Base-by-base conservation (phyloP, 1,284 basidiomycete genomes). In the Porodaedalea pini region DNA sequence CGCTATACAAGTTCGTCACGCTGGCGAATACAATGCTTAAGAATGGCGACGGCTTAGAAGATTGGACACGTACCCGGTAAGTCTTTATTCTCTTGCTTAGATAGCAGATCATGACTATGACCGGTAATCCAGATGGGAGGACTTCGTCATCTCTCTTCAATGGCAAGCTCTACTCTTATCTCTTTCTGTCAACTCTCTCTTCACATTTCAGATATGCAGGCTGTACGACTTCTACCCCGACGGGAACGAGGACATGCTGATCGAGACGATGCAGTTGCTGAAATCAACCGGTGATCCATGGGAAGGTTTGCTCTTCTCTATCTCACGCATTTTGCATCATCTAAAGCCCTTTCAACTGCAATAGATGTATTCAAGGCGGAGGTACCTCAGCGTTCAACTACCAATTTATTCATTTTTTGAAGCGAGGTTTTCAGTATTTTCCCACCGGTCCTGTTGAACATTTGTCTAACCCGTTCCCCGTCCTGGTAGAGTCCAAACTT, bases 21-120 rank as follows among this genome's bases (percentile, higher is more conserved):
- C 65, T 82, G n/a, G 79, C 82, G 29, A 81, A 83, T 63, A 72
- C 69, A 7, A 82, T 83, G 81, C 69, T 83, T 41, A 73, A 78
- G 57, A 73, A 74, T 48, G 77, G 77, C 17, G 64, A 75, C 63
- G 81, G 80, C 17, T 72, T 80, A 7, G 80, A 81, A 25, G 67
- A 73, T 15, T 83, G 81, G 81, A 70, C 78, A 11, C 70, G 71
- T 39, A 80, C 80, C 0, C 77, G 81, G n/a, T n/a, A n/a, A n/a
- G n/a, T n/a, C n/a, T n/a, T n/a, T n/a, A n/a, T n/a, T n/a, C n/a
- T n/a, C n/a, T n/a, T n/a, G n/a, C n/a, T n/a, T n/a, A n/a, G n/a
- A n/a, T n/a, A n/a, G n/a, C n/a, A n/a, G n/a, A n/a, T n/a, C n/a
- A n/a, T n/a, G n/a, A n/a, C n/a, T n/a, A n/a, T n/a, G n/a, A n/a